Evolutionary conservation across 768 basidiomycete species (phyloP).

Genomic region (Russula olivacea): DNA sequence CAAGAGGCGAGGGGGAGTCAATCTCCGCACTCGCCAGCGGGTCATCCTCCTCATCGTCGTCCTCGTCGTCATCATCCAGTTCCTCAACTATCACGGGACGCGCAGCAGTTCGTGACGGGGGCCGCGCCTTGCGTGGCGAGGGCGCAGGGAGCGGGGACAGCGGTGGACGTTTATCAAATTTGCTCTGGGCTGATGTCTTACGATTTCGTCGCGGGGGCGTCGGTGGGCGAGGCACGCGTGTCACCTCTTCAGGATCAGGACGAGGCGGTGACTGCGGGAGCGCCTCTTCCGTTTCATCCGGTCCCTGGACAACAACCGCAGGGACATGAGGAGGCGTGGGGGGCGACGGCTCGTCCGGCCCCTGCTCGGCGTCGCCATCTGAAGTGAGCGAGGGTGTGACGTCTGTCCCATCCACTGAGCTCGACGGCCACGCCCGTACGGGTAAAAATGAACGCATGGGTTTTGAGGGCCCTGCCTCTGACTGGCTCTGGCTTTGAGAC

Average conservation of each 20-base stretch:
- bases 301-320: background rate
- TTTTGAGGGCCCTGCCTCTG: slow-evolving; percentile 13
- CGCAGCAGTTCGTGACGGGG: slow-evolving; percentile 42
- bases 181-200: slow-evolving; percentile 21
- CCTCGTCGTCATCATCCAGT: background rate
- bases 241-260: background rate
- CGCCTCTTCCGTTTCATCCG: slow-evolving; percentile 1
- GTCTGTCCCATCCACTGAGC: slow-evolving; percentile 24
- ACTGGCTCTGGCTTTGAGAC: slow-evolving; percentile 7
- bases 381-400: slow-evolving; percentile 25
- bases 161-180: slow-evolving; percentile 58
- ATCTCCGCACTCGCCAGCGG: slow-evolving; percentile 10
- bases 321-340: slow-evolving; percentile 24
- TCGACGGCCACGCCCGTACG: slow-evolving; percentile 21
- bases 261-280: background rate
- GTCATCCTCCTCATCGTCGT: slow-evolving; percentile 20
- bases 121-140: slow-evolving; percentile 49
- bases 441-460: slow-evolving; percentile 7
- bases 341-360: slow-evolving; percentile 17
- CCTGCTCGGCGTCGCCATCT: slow-evolving; percentile 19
- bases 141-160: slow-evolving; percentile 54
- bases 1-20: slow-evolving; percentile 6
- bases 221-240: background rate
- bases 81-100: background rate
- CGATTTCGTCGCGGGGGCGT: slow-evolving; percentile 5